phyloP scores from a whole-genome alignment of 2,329 filamentous ascomycete genomes.

The Cercospora beticola region DNA sequence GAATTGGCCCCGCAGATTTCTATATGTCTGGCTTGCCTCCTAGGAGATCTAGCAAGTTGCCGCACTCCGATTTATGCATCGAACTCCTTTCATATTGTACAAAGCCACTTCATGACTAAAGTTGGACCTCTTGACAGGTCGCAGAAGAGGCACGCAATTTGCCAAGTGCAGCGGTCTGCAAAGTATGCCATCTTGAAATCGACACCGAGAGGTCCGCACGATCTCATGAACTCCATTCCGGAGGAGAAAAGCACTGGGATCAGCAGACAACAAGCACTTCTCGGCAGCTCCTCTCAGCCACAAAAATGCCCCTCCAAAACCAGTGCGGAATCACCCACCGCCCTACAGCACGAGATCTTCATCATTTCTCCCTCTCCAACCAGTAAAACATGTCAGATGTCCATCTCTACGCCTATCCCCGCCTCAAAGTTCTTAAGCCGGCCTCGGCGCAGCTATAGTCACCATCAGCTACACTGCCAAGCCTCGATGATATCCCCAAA shows the following conservation, averaged over 20 bases:
- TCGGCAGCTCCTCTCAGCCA: not conserved
- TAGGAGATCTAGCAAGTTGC: no score
- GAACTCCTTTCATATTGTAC: no score
- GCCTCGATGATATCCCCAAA: not conserved
- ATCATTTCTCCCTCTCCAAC: not conserved
- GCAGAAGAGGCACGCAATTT: not conserved
- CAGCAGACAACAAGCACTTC: not conserved
- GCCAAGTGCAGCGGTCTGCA: not conserved
- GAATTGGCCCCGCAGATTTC: no score
- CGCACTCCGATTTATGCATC: no score
- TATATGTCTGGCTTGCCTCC: no score
- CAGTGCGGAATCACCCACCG: not conserved
- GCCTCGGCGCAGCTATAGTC: not conserved
- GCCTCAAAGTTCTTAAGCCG: not conserved
- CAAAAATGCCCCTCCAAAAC: not conserved
- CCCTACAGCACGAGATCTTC: not conserved
- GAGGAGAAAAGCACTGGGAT: not conserved
- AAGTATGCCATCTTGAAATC: not conserved
- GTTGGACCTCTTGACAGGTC: not conserved
- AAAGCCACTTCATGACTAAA: not conserved
- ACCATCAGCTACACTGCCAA: not conserved
- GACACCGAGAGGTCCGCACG: not conserved
- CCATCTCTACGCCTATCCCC: not conserved
- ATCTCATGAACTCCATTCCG: not conserved
- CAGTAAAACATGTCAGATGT: not conserved